Conservation (phyloP, 202 grass and related monocot genomes). For the Sporobolus alterniflorus region DNA sequence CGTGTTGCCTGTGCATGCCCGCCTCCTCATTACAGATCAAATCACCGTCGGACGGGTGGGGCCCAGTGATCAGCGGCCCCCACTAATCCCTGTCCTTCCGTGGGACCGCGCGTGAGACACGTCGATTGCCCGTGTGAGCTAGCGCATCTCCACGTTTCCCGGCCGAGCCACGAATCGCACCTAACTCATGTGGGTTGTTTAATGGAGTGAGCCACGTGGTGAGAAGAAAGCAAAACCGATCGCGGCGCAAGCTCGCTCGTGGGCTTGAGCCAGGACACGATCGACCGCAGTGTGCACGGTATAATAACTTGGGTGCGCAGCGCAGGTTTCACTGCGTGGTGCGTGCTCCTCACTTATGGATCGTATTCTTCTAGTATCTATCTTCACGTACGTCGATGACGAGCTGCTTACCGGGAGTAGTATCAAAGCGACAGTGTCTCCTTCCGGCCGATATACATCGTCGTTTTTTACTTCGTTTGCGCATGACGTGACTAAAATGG, state of each 20-base stretch:
- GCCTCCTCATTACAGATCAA: not conserved
- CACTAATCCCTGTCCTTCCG: not conserved
- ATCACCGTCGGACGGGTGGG: not conserved
- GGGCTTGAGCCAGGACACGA: not conserved
- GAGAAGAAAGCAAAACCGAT: not conserved
- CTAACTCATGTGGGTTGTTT: too few species aligned
- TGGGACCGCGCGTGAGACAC: not conserved
- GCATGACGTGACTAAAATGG: too few species aligned
- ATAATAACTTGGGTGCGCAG: not conserved
- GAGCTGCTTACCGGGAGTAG: too few species aligned
- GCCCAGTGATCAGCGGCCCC: not conserved
- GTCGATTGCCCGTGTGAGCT: not conserved
- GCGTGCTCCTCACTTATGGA: not conserved
- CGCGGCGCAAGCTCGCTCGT: not conserved
- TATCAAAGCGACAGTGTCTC: too few species aligned
- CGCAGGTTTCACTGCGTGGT: not conserved
- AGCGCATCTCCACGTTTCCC: not conserved
- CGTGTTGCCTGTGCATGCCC: not conserved
- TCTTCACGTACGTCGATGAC: too few species aligned
- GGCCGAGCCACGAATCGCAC: too few species aligned
- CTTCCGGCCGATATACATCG: too few species aligned
- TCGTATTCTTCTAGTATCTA: too few species aligned
- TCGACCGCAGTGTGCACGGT: too few species aligned
- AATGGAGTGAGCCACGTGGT: not conserved
- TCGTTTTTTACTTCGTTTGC: too few species aligned